Evolutionary conservation across 768 basidiomycete genomes (phyloP).

Genomic region (Suillus alpinus): DNA sequence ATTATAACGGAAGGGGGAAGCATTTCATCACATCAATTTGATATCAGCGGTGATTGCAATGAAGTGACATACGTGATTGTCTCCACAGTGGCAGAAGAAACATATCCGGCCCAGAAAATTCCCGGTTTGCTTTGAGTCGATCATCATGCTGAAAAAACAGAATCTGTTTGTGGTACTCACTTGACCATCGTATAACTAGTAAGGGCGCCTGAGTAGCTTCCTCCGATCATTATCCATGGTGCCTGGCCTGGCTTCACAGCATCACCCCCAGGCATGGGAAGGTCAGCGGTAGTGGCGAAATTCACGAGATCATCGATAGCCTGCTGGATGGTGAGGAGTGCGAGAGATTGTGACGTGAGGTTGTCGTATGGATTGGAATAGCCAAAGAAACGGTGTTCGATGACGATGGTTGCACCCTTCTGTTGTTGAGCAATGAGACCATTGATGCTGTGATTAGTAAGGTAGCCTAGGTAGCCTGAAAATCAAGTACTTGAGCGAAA

Average conservation of each 20-base stretch:
- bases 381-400: slow-evolving; percentile 78
- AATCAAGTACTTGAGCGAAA: neutral
- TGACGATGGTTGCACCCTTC: slow-evolving; percentile 57
- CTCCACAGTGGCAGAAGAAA: slow-evolving; percentile 46
- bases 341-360: slow-evolving; percentile 55
- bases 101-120: slow-evolving; percentile 42
- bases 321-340: slow-evolving; percentile 66
- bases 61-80: slow-evolving; percentile 36
- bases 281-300: slow-evolving; percentile 61
- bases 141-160: neutral
- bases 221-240: slow-evolving; percentile 42
- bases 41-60: slow-evolving; percentile 31
- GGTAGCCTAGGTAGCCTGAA: slow-evolving; percentile 41
- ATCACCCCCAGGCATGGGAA: slow-evolving; percentile 67
- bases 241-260: slow-evolving; percentile 51
- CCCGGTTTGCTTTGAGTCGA: slow-evolving; percentile 31
- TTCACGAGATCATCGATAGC: slow-evolving; percentile 73
- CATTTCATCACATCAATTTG: neutral
- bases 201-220: slow-evolving; percentile 42
- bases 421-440: slow-evolving; percentile 33
- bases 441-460: slow-evolving; percentile 62
- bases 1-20: neutral
- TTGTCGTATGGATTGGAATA: slow-evolving; percentile 65
- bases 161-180: slow-evolving; percentile 32
- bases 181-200: slow-evolving; percentile 70